These are phyloP conservation scores for Dictyostelium purpureum DNA, from an alignment of 78 protist genomes.

Conservation along the genomic window DNA sequence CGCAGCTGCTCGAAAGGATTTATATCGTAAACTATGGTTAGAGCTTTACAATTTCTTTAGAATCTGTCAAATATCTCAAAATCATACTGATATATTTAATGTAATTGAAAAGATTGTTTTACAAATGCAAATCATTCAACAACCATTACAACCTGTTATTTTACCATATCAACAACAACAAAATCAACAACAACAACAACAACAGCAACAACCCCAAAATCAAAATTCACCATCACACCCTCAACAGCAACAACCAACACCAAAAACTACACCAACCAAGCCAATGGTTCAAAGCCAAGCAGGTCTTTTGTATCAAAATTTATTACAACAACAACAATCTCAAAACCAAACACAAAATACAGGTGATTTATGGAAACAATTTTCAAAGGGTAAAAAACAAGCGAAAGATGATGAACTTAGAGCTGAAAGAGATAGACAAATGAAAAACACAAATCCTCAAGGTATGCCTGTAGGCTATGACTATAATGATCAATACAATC, in stretches of 20 bases:
- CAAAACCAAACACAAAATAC: background rate
- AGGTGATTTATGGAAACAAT: background rate
- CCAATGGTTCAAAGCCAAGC: background rate
- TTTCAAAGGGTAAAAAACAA: slow-evolving; percentile 12
- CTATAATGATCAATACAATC: background rate
- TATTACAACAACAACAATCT: background rate
- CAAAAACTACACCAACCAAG: background rate
- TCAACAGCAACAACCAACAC: background rate
- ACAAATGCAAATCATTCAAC: slow-evolving; percentile 20
- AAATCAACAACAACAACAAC: background rate
- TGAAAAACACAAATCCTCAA: slow-evolving; percentile 14
- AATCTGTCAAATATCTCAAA: slow-evolving; percentile 11
- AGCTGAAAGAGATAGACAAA: slow-evolving; percentile 40
- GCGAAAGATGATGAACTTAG: slow-evolving; percentile 35
- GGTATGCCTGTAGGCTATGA: background rate
- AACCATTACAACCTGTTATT: background rate
- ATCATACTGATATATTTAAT: slow-evolving; percentile 18
- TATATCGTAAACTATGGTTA: slow-evolving; percentile 4
- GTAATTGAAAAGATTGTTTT: slow-evolving; percentile 20
- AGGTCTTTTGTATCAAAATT: slow-evolving; percentile 38
- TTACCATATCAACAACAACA: background rate
- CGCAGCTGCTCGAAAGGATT: background rate
- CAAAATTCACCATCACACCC: background rate
- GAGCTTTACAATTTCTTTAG: slow-evolving; percentile 48
- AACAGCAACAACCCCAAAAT: background rate